These are phyloP conservation scores for Fonsecaea pedrosoi DNA, from an alignment of 2,329 filamentous ascomycete species.

Conservation along the genomic window DNA sequence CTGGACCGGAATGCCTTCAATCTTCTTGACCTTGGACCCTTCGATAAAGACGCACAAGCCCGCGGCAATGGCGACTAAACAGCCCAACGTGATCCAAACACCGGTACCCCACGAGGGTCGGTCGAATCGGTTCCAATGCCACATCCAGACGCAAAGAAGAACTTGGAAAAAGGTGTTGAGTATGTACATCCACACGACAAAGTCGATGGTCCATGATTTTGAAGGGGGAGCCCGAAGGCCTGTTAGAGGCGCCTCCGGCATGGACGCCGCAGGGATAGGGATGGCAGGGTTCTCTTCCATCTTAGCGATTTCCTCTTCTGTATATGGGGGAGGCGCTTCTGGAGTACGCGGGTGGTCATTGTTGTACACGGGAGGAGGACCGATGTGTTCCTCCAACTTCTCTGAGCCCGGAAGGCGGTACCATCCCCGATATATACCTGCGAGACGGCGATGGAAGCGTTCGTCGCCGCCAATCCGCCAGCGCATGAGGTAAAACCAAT, in stretches of 20 bases:
- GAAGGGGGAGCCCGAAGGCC: constrained; percentile 73
- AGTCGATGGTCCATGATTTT: constrained; percentile 75
- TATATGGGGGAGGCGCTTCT: constrained; percentile 35
- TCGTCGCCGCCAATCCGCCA: constrained; percentile 64
- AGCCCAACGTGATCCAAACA: constrained; percentile 76
- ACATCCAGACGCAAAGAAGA: constrained; percentile 80
- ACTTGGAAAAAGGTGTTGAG: constrained; percentile 80
- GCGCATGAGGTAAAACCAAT: constrained; percentile 74
- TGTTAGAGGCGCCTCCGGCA: constrained; percentile 72
- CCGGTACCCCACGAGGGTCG: constrained; percentile 83
- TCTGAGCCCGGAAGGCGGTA: constrained; percentile 74
- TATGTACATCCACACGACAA: constrained; percentile 78
- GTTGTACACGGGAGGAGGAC: constrained; percentile 38
- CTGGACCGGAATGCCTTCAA: constrained; percentile 73
- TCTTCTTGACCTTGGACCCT: constrained; percentile 72
- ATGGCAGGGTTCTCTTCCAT: constrained; percentile 59
- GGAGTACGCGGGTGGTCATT: constrained; percentile 28
- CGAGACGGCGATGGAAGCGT: constrained; percentile 69
- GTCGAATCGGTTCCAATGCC: constrained; percentile 74
- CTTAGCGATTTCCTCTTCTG: constrained; percentile 60
- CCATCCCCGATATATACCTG: constrained; percentile 77
- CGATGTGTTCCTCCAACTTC: constrained; percentile 54
- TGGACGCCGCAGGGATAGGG: constrained; percentile 69
- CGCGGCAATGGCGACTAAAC: constrained; percentile 70
- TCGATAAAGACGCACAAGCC: constrained; percentile 75